Conservation (phyloP, 148 eudicot genomes). For the Rhododendron williamsianum region DNA sequence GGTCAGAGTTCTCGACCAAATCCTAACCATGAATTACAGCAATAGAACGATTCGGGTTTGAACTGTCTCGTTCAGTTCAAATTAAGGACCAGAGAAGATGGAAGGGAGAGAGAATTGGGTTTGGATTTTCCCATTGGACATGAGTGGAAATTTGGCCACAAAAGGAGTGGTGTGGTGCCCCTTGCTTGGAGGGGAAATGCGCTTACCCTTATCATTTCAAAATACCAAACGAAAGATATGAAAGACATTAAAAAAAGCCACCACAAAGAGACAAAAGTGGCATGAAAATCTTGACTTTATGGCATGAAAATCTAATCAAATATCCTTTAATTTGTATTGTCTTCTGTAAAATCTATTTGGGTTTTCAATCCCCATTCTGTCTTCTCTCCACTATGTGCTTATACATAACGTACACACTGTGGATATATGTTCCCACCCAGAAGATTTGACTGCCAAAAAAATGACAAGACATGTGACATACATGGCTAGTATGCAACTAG, state of each 20-base stretch:
- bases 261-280: background rate
- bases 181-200: background rate
- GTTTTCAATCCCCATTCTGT: slow-evolving; percentile 1
- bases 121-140: background rate
- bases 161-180: background rate
- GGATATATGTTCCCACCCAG: background rate
- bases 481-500: background rate
- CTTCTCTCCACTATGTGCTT: background rate
- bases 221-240: background rate
- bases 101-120: background rate
- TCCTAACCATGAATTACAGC: background rate
- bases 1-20: background rate
- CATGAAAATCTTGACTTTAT: slow-evolving; percentile 1
- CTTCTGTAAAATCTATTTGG: background rate
- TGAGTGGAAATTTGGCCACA: background rate
- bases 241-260: background rate
- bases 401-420: background rate
- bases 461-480: background rate
- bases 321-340: background rate
- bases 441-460: background rate
- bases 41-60: background rate
- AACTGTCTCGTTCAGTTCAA: too few species aligned
- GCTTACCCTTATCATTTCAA: background rate
- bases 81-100: background rate
- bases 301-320: background rate